Conservation (phyloP, 1,139 yeast species). For the Geotrichum cucujoidarum region DNA sequence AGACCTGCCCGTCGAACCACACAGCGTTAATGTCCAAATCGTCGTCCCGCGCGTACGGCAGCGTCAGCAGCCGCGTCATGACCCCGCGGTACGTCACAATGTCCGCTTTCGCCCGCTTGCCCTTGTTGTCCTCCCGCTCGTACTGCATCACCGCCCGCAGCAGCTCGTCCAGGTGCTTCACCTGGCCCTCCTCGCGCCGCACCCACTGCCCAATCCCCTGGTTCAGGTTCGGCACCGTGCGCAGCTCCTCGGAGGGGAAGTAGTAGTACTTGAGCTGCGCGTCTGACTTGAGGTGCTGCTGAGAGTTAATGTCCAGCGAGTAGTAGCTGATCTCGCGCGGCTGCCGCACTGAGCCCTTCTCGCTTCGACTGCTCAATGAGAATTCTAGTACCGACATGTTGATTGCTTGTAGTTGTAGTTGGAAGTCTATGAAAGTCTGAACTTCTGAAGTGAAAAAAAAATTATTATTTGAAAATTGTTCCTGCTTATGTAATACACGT, state of each 20-base stretch:
- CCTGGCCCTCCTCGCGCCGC: conserved; percentile 51
- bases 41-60: conserved; percentile 54
- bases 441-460: background rate
- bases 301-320: conserved; percentile 50
- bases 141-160: conserved; percentile 50
- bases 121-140: conserved; percentile 47
- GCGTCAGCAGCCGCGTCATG: conserved; percentile 58
- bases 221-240: conserved; percentile 52
- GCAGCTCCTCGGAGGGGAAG: conserved; percentile 60
- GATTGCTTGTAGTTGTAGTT: background rate
- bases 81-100: conserved; percentile 81
- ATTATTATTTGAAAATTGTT: background rate
- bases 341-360: conserved; percentile 46
- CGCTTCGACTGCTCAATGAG: conserved; percentile 31
- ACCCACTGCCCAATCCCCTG: conserved; percentile 60
- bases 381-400: conserved; percentile 17
- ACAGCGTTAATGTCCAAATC: conserved; percentile 59
- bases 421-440: too few species aligned
- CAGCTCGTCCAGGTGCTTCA: conserved; percentile 50
- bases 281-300: conserved; percentile 46
- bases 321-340: conserved; percentile 67
- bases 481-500: background rate
- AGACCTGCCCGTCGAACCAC: conserved; percentile 78
- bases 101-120: conserved; percentile 52
- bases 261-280: conserved; percentile 62